These are phyloP conservation scores for Fusarium floridanum DNA, from an alignment of 2,329 filamentous ascomycete species.

Conservation along the genomic window DNA sequence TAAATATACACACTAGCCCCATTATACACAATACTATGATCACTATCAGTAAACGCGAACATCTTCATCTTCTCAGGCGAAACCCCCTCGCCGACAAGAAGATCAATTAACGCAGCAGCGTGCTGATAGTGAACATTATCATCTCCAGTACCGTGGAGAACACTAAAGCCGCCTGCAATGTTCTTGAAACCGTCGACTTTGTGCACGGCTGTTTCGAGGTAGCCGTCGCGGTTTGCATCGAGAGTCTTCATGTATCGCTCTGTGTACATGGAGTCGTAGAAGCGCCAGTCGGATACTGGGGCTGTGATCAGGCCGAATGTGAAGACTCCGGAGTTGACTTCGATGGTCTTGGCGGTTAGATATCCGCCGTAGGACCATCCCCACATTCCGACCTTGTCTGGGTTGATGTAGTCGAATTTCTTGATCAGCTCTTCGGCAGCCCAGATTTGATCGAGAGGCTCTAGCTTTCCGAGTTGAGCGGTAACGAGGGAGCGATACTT, in stretches of 20 bases:
- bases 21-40: conserved; percentile 72
- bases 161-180: conserved; percentile 69
- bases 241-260: conserved; percentile 79
- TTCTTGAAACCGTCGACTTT: conserved; percentile 72
- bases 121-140: conserved; percentile 82
- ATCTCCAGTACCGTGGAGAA: conserved; percentile 76
- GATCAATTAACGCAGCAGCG: conserved; percentile 70
- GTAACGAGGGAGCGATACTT: conserved; percentile 71
- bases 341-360: conserved; percentile 74
- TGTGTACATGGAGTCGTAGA: conserved; percentile 80
- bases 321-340: conserved; percentile 71
- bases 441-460: conserved; percentile 76
- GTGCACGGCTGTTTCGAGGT: conserved; percentile 71
- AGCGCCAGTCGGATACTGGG: conserved; percentile 76
- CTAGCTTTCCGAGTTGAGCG: conserved; percentile 71
- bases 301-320: conserved; percentile 73
- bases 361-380: conserved; percentile 79
- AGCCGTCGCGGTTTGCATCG: conserved; percentile 68
- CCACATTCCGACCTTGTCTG: conserved; percentile 73
- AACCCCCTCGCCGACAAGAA: conserved; percentile 70
- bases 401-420: conserved; percentile 67
- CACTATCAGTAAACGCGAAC: conserved; percentile 74
- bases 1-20: conserved; percentile 69
- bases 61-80: conserved; percentile 72
- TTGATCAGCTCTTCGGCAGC: conserved; percentile 68